Evolutionary conservation across 2,329 filamentous ascomycete genomes (phyloP), one percentile per base, ranked within the genome.

Genomic region (Fusarium sp.): DNA sequence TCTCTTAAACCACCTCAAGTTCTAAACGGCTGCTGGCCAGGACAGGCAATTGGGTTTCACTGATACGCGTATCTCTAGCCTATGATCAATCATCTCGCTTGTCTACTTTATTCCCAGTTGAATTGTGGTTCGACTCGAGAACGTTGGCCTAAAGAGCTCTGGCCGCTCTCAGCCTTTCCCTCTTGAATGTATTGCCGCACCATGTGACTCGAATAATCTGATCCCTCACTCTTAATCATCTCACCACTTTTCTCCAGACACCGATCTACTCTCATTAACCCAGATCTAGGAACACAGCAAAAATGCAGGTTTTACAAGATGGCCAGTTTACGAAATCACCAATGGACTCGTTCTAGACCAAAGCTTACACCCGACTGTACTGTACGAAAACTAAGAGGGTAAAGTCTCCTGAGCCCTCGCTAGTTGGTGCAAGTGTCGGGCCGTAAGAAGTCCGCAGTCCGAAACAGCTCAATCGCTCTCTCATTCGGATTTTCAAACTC

Each of bases 171-270:
- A 25, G 20, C 40, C 11, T 45, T 7, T 12, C 43, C 54, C 14
- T 59, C 30, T 54, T 32, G 30, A 22, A 47, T 40, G 3, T 56
- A 54, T 35, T 45, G 11, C 15, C 52, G 47, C 62, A 63, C 58
- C 62, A 69, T 66, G 57, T 66, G 35, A 20, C 33, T 59, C 58
- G 38, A 5, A 66, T 59, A 62, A 64, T 66, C 59, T 68, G 47
- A 69, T 63, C n/a, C 27, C 68, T 61, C 54, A 69, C 52, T 74
- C 54, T 33, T 62, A 38, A 74, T 65, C 71, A 64, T 74, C 71
- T 72, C 57, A 72, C 47, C 68, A 66, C 56, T 30, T 47, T 35
- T 25, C n/a, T 43, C 27, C 27, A 60, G 35, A 50, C 56, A 57
- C 35, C 58, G 65, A 74, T 69, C 68, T 52, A 12, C 64, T 61